Evolutionary conservation across 2,329 filamentous ascomycete genomes (phyloP), one percentile per base, ranked within the genome.

Genomic region (Aureobasidium sp.): DNA sequence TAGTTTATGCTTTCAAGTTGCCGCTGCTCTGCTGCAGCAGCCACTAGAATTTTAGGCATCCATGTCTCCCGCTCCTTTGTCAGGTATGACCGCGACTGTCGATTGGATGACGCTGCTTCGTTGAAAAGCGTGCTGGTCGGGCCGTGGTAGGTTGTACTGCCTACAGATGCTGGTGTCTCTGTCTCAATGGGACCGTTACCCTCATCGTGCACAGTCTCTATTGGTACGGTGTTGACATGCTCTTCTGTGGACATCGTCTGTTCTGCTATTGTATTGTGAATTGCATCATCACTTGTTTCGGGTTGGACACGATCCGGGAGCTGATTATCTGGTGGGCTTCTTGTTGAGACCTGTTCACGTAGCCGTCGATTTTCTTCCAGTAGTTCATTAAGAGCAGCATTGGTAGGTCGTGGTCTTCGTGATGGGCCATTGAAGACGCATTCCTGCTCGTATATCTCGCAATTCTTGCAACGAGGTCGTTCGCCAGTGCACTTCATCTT

Each of bases 1-100:
- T 78, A 73, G 64, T 83, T 78, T 61, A 82, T 70, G 0, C 74
- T 72, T 62, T 84, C 81, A 10, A 82, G 69, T 62, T 84, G 81
- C 66, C 79, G 71, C 65, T 81, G 78, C 57, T 75, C 73, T 0
- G 77, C 75, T 36, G 79, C 77, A 66, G 81, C 78, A 17, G 77
- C 79, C 53, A 82, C 75, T 6, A 82, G 69, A 13, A 76, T 73
- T 56, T 76, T 76, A 59, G 78, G 73, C 27, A 79, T 72, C 75
- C 76, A 77, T 17, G 76, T 74, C 53, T 73, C 71, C 8, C 66
- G 53, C 29, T 57, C 53, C 6, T 37, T 57, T 7, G 61, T 62
- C 39, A 68, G 55, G 62, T 63, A 63, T 12, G 62, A 63, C 10
- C 52, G 47, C 55, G 46, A 34, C 24, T 41, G 47, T 15, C 32